These are phyloP conservation scores for Darksidea phi DNA, from an alignment of 495 filamentous ascomycete species.

Conservation along the genomic window DNA sequence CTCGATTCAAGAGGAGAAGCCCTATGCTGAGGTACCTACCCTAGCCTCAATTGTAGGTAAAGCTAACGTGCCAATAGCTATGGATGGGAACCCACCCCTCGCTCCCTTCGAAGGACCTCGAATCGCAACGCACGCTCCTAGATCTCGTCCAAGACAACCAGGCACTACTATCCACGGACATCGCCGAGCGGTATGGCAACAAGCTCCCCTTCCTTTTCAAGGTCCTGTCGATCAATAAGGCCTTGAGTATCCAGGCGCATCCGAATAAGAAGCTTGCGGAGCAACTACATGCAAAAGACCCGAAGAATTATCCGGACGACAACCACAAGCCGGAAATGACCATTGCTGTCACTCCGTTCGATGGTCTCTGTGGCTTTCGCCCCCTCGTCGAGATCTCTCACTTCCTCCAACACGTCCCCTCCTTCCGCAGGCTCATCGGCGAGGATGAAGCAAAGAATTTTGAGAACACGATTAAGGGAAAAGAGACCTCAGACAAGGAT, in stretches of 20 bases:
- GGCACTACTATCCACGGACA: conserved; percentile 67
- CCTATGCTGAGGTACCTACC: conserved; percentile 45
- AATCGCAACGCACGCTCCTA: conserved; percentile 80
- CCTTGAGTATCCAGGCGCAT: conserved; percentile 94
- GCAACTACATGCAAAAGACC: conserved; percentile 76
- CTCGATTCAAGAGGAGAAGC: conserved; percentile 43
- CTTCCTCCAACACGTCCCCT: conserved; percentile 72
- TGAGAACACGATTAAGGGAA: conserved; percentile 62
- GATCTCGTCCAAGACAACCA: conserved; percentile 88
- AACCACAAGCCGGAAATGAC: conserved; percentile 99
- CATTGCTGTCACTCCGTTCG: conserved; percentile 93
- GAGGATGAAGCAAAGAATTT: conserved; percentile 66
- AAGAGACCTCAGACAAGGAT: conserved; percentile 61
- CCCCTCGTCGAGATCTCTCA: conserved; percentile 81
- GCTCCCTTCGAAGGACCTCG: conserved; percentile 84
- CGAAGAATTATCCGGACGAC: conserved; percentile 96
- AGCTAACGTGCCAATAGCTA: conserved; percentile 55
- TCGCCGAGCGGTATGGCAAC: conserved; percentile 68
- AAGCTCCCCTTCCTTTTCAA: conserved; percentile 97
- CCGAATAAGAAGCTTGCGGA: conserved; percentile 98
- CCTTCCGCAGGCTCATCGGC: conserved; percentile 75
- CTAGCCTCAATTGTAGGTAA: background rate
- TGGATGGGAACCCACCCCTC: conserved; percentile 99
- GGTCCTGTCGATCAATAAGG: conserved; percentile 89
- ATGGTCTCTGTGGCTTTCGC: conserved; percentile 93